A percentile compares a stretch with the other conserved stretches of the same genome.
Evolutionary conservation across 768 basidiomycete species (phyloP).

Genomic region (Macrolepiota albuminosa): DNA sequence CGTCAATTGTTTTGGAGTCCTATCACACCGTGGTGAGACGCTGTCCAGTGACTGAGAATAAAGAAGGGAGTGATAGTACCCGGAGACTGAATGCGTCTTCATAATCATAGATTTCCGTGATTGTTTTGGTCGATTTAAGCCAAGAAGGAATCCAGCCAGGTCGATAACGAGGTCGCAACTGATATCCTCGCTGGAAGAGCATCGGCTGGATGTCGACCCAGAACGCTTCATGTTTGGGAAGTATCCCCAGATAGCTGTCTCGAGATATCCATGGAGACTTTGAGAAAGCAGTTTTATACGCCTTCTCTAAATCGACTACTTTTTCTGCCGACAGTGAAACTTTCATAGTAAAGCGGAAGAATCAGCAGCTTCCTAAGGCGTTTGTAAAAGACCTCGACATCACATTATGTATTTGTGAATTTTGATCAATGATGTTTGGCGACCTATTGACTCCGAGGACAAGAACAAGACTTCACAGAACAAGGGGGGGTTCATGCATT

Average conservation of each 20-base stretch:
- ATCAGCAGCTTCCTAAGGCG: background rate
- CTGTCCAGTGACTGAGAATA: background rate
- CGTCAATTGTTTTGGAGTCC: background rate
- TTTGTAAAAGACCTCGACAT: background rate
- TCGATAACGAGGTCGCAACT: conserved; percentile 3
- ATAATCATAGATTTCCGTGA: background rate
- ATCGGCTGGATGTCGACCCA: background rate
- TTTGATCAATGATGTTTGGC: no score
- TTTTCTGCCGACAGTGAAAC: background rate
- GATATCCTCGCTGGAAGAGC: background rate
- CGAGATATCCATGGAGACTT: background rate
- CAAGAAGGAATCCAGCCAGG: conserved; percentile 3
- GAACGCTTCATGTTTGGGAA: background rate
- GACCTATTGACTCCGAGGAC: background rate
- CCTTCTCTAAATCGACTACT: background rate
- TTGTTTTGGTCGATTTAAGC: background rate
- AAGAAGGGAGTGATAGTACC: background rate
- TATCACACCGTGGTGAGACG: background rate
- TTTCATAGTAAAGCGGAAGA: background rate
- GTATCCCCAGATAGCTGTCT: background rate
- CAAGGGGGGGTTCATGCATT: no score
- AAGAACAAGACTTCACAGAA: no score
- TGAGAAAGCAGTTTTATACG: background rate
- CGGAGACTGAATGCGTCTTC: background rate
- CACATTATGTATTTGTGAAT: no score